Evolutionary conservation across 257 asterid species (phyloP), one percentile per base, ranked within the genome.

Genomic region (Solanum tarapatanum): DNA sequence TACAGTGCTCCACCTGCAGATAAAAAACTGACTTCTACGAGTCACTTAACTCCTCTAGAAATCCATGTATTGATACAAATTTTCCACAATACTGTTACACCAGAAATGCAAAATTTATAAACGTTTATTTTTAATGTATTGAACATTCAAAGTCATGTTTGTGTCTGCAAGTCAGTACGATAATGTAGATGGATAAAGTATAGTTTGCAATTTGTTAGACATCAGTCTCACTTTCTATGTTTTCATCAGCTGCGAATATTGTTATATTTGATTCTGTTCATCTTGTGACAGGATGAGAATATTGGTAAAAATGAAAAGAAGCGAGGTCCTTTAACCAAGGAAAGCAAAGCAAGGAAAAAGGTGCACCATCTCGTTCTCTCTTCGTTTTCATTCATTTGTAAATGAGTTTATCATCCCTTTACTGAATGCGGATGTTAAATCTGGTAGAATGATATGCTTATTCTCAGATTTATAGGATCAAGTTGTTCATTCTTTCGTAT

Each of bases 341-440:
- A 93, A 90, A 93, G 87, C 83, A 93, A 72, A 89, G 98, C 88
- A 62, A 95, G 92, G 91, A 95, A 90, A 89, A 96, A 94, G 98
- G 98, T 94, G 88, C 21, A 62, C 70, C 16, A 9, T 82, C 33
- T 74, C 66, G 28, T 39, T 84, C 79, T 58, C 70, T 26, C 83
- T 58, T 51, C 4, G 2, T 11, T 51, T 30, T 43, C 64, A 11
- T 85, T 73, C 28, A 41, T 88, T 69, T 82, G 86, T 72, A 62
- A 43, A 51, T 60, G 66, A 41, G 55, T 28, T 86, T 28, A 72
- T 84, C 87, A 64, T 82, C 55, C 66, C 26, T 45, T 79, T 45
- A 80, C 80, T 12, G 66, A 84, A n/a, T 30, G 69, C 11, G n/a
- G 51, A 75, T 19, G 60, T 43, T 70, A 86, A 28, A 69, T 60